Conservation (phyloP, 169 alveolate genomes). For the Eimeria sp. region DNA sequence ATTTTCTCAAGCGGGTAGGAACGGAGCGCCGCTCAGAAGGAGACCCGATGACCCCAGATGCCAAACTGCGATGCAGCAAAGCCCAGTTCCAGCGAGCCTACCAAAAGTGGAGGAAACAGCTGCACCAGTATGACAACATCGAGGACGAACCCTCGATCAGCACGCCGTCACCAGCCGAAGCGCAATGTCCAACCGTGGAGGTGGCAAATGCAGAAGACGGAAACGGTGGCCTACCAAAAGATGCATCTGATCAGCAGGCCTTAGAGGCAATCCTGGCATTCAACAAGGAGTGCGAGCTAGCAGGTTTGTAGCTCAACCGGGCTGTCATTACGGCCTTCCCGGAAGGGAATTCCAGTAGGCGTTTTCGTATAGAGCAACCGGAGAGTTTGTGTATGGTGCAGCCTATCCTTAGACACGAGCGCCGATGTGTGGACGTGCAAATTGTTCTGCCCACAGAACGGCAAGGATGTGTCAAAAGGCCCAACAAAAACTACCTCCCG, state of each 20-base stretch:
- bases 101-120: conserved; percentile 87
- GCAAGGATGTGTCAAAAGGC: not conserved
- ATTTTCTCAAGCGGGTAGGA: conserved; percentile 85
- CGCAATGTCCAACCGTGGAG: conserved; percentile 20
- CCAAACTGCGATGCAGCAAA: conserved; percentile 84
- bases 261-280: conserved; percentile 75
- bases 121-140: conserved; percentile 85
- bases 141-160: conserved; percentile 44
- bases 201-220: conserved; percentile 6
- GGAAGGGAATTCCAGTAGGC: not conserved
- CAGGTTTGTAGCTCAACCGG: conserved; percentile 65
- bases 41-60: conserved; percentile 88
- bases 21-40: conserved; percentile 84
- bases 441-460: conserved; percentile 38
- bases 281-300: conserved; percentile 81
- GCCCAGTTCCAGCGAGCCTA: conserved; percentile 86
- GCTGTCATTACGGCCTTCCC: not conserved
- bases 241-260: conserved; percentile 42
- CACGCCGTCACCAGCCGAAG: conserved; percentile 59
- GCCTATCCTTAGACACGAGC: conserved; percentile 12
- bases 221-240: not conserved
- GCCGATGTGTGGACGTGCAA: conserved; percentile 3
- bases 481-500: not conserved
- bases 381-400: conserved; percentile 43
- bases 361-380: conserved; percentile 22